phyloP scores from a whole-genome alignment of 495 filamentous ascomycete genomes.

The Lophium mytilinum region DNA sequence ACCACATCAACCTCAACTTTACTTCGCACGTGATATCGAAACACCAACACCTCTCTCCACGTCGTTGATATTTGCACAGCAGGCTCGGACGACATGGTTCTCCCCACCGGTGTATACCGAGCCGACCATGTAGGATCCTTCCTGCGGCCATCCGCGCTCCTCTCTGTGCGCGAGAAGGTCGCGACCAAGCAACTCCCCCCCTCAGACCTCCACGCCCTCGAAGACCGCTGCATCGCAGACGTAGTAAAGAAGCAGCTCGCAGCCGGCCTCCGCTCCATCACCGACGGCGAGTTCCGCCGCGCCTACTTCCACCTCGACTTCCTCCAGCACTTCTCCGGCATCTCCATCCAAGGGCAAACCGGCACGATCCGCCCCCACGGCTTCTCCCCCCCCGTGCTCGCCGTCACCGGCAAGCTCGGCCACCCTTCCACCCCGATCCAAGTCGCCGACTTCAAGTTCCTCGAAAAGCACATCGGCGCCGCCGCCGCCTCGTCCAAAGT shows the following conservation, averaged over 20 bases:
- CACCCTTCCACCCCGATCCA: constrained; percentile 22
- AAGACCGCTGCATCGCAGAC: constrained; percentile 17
- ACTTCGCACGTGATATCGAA: no score
- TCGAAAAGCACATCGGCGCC: constrained; percentile 20
- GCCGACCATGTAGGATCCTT: constrained; percentile 31
- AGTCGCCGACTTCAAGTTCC: constrained; percentile 27
- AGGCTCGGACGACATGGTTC: constrained; percentile 10
- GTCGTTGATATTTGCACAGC: background rate
- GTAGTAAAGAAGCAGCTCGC: constrained; percentile 22
- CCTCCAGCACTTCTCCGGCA: constrained; percentile 21
- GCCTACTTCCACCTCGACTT: constrained; percentile 30
- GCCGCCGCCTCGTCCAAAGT: constrained; percentile 25
- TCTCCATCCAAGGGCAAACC: constrained; percentile 20
- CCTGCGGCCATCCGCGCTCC: constrained; percentile 23
- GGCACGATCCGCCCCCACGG: constrained; percentile 18
- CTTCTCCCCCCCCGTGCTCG: constrained; percentile 22
- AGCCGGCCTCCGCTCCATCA: constrained; percentile 24
- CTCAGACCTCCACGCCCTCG: constrained; percentile 19
- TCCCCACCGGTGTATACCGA: constrained; percentile 24
- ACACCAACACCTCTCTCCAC: background rate
- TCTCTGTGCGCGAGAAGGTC: constrained; percentile 20
- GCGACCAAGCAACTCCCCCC: constrained; percentile 6
- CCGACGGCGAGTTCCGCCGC: constrained; percentile 27
- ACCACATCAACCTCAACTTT: no score
- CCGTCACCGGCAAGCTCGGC: constrained; percentile 24